Percentiles rank a stretch among this genome's conserved stretches.
Evolutionary conservation across 1,284 basidiomycete species (phyloP).

Genomic region (Cutaneotrichosporon dermatis): DNA sequence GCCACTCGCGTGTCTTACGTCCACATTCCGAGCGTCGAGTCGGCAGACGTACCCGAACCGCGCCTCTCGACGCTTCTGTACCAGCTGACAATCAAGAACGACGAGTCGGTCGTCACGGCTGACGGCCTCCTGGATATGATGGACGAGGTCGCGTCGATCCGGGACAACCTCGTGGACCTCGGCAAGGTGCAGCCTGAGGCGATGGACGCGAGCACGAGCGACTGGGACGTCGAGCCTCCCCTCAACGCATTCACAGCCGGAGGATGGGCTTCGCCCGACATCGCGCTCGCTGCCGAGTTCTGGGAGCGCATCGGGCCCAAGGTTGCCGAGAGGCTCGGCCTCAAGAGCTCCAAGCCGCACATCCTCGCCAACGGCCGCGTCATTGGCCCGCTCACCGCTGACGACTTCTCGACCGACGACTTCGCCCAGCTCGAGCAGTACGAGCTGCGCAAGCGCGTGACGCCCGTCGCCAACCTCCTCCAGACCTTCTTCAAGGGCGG

Average conservation of each 20-base stretch:
- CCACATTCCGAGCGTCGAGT: conserved; percentile 33
- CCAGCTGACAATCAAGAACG: conserved; percentile 15
- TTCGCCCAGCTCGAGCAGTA: conserved; percentile 64
- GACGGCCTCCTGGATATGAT: conserved; percentile 16
- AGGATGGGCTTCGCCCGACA: conserved; percentile 27
- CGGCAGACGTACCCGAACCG: conserved; percentile 7
- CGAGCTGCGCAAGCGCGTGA: conserved; percentile 65
- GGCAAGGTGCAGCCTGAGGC: conserved; percentile 15
- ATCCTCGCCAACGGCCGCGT: conserved; percentile 79
- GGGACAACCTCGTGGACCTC: conserved; percentile 21
- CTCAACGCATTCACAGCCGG: conserved; percentile 19
- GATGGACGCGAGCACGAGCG: conserved; percentile 1
- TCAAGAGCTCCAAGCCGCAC: conserved; percentile 59
- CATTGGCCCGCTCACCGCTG: conserved; percentile 59
- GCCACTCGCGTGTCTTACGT: conserved; percentile 48
- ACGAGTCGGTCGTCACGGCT: neutral
- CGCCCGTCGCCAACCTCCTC: conserved; percentile 64
- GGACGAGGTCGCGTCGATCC: conserved; percentile 1
- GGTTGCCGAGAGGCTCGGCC: conserved; percentile 49
- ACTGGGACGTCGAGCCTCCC: neutral
- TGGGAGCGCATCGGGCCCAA: conserved; percentile 31
- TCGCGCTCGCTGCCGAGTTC: conserved; percentile 36
- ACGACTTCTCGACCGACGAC: conserved; percentile 62
- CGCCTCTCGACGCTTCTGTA: conserved; percentile 43
- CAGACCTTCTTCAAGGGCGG: conserved; percentile 54